A percentile compares a stretch with the other conserved stretches of the same genome.
Conservation (phyloP, 1,284 basidiomycete genomes). For the Tranzscheliella williamsii region DNA sequence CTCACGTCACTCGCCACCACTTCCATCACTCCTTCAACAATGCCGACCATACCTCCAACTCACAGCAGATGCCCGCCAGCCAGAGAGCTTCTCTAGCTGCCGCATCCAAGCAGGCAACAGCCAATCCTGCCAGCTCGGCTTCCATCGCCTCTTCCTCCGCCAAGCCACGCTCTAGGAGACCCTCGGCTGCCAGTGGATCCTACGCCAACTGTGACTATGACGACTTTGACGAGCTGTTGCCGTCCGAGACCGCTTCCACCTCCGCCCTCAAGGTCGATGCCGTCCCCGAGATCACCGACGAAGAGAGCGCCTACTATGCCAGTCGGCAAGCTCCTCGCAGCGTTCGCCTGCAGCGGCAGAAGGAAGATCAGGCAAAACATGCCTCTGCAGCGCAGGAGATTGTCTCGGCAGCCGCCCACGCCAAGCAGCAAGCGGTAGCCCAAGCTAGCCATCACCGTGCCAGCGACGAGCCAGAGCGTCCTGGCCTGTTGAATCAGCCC, state of each 20-base stretch:
- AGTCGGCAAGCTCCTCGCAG: conserved; percentile 41
- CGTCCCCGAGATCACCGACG: conserved; percentile 39
- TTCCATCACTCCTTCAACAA: conserved; percentile 52
- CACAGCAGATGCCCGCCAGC: conserved; percentile 50
- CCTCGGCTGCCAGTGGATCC: conserved; percentile 28
- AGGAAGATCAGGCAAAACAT: conserved; percentile 12
- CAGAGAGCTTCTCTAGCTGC: conserved; percentile 16
- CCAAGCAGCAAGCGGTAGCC: conserved; percentile 1
- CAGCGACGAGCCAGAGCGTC: conserved; percentile 24
- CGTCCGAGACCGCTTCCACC: conserved; percentile 7
- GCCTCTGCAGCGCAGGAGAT: background rate
- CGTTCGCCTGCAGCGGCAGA: conserved; percentile 30
- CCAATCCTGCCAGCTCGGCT: conserved; percentile 7
- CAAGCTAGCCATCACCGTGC: conserved; percentile 12
- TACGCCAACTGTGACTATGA: conserved; percentile 50
- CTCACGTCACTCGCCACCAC: conserved; percentile 56
- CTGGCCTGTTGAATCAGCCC: conserved; percentile 11
- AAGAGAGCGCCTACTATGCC: conserved; percentile 36
- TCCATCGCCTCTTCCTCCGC: background rate
- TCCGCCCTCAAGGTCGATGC: conserved; percentile 20
- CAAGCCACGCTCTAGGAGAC: conserved; percentile 10
- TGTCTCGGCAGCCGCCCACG: background rate
- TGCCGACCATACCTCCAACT: conserved; percentile 16
- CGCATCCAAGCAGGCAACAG: conserved; percentile 8
- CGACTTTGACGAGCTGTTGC: conserved; percentile 17